Evolutionary conservation across 2,329 filamentous ascomycete species (phyloP).

Genomic region (Fusarium austroafricanum): DNA sequence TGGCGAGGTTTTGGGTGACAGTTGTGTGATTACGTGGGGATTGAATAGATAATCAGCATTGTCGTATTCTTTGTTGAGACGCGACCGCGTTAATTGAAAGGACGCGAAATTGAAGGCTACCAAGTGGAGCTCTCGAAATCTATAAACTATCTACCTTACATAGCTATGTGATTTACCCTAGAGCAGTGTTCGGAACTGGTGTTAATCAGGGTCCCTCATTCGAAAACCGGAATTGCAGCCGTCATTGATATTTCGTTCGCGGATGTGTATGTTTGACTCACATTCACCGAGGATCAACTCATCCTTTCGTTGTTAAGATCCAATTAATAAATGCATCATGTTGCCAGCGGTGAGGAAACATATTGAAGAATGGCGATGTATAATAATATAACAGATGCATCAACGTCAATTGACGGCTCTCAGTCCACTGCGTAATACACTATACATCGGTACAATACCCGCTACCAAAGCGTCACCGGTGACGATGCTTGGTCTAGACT

Average conservation of each 20-base stretch:
- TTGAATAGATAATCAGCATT: slow-evolving; percentile 20
- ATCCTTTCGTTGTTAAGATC: not conserved
- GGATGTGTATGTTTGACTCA: not conserved
- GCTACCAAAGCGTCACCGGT: slow-evolving; percentile 17
- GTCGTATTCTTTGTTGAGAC: slow-evolving; percentile 5
- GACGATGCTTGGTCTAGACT: slow-evolving; percentile 12
- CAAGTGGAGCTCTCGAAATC: no score
- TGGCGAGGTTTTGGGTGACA: slow-evolving; percentile 23
- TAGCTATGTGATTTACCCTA: no score
- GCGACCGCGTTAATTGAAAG: slow-evolving; percentile 31
- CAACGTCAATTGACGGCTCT: not conserved
- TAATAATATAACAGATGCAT: not conserved
- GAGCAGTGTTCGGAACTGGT: not conserved
- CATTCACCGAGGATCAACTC: not conserved
- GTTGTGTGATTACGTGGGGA: slow-evolving; percentile 2
- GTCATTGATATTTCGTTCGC: slow-evolving; percentile 28
- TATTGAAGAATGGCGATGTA: not conserved
- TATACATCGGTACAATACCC: not conserved
- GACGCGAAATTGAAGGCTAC: no score
- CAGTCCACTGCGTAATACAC: not conserved
- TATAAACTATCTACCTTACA: no score
- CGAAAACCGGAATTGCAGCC: slow-evolving; percentile 4
- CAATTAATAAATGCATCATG: not conserved
- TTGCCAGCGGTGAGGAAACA: not conserved
- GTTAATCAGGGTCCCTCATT: slow-evolving; percentile 35